Conservation (phyloP, 345 rosid genomes). For the Eutrema heterophyllum region DNA sequence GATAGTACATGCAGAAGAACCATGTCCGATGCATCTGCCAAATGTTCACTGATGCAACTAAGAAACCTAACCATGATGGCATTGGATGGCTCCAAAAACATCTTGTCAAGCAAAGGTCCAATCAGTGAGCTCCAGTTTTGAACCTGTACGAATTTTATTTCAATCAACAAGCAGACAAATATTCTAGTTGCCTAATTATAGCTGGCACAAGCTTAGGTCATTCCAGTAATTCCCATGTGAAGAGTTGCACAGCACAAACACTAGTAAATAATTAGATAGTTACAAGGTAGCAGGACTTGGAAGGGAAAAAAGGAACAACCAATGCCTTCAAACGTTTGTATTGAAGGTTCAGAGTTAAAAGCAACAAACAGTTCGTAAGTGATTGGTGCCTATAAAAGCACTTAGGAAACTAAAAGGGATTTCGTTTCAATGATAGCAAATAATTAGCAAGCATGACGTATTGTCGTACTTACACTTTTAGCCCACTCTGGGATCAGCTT, state of each 20-base stretch:
- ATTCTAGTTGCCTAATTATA: neutral
- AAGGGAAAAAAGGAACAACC: neutral
- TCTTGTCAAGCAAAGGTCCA: conserved; percentile 68
- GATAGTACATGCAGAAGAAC: conserved; percentile 55
- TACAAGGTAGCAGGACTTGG: neutral
- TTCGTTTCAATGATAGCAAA: neutral
- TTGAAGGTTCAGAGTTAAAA: neutral
- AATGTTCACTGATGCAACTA: conserved; percentile 59
- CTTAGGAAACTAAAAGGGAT: neutral
- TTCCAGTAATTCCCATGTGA: neutral
- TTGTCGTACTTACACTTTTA: conserved; percentile 58
- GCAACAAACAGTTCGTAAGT: neutral
- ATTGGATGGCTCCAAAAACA: conserved; percentile 90
- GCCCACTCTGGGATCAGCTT: conserved; percentile 77
- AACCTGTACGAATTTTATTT: conserved; percentile 45
- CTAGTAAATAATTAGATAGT: neutral
- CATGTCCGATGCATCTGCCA: conserved; percentile 50
- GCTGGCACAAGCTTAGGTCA: conserved; percentile 14
- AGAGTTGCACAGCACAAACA: neutral
- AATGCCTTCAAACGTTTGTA: neutral
- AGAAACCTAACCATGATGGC: conserved; percentile 70
- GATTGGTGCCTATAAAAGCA: neutral
- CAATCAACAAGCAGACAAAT: conserved; percentile 9
- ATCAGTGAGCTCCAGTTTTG: conserved; percentile 63
- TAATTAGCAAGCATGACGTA: conserved; percentile 6